Evolutionary conservation across 805 yeast species (phyloP).

Genomic region (Wickerhamomyces tratensis): DNA sequence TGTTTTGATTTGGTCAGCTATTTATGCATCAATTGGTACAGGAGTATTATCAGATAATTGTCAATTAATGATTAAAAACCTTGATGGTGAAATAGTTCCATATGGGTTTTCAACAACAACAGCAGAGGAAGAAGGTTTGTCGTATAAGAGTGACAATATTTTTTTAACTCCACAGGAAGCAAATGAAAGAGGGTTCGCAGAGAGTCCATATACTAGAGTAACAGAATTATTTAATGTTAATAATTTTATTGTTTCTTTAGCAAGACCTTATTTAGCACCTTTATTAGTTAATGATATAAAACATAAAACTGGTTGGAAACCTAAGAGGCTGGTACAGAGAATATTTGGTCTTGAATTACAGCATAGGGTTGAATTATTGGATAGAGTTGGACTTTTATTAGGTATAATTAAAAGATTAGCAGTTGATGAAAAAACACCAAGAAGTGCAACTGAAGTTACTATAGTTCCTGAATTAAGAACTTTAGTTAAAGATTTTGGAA

Average conservation of each 20-base stretch:
- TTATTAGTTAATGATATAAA: slow-evolving; percentile 73
- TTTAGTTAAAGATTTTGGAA: slow-evolving; percentile 24
- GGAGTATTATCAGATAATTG: slow-evolving; percentile 53
- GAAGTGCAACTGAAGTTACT: slow-evolving; percentile 73
- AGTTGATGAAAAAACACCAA: slow-evolving; percentile 81
- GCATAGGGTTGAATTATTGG: slow-evolving; percentile 74
- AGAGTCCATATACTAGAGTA: slow-evolving; percentile 76
- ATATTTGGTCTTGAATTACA: slow-evolving; percentile 59
- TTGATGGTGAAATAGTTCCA: slow-evolving; percentile 53
- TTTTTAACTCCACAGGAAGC: slow-evolving; percentile 39
- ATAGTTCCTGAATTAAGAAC: slow-evolving; percentile 82
- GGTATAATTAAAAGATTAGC: slow-evolving; percentile 64
- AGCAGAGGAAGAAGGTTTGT: too few species aligned
- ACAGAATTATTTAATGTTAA: slow-evolving; percentile 93
- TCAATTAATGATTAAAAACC: slow-evolving; percentile 46
- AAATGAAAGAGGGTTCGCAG: slow-evolving; percentile 30
- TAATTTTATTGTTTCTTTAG: slow-evolving; percentile 83
- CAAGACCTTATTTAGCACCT: slow-evolving; percentile 92
- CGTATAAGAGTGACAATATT: slow-evolving; percentile 23
- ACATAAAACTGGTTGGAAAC: slow-evolving; percentile 42
- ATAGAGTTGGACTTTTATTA: slow-evolving; percentile 67
- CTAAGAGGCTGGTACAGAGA: slow-evolving; percentile 25
- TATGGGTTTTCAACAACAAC: slow-evolving; percentile 24
- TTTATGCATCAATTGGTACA: slow-evolving; percentile 74
- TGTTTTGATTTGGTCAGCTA: slow-evolving; percentile 83